Percentiles rank a stretch among this genome's conserved stretches.
These are phyloP conservation scores for Neonectria sp. DNA, from an alignment of 2,329 filamentous ascomycete genomes.

Conservation along the genomic window DNA sequence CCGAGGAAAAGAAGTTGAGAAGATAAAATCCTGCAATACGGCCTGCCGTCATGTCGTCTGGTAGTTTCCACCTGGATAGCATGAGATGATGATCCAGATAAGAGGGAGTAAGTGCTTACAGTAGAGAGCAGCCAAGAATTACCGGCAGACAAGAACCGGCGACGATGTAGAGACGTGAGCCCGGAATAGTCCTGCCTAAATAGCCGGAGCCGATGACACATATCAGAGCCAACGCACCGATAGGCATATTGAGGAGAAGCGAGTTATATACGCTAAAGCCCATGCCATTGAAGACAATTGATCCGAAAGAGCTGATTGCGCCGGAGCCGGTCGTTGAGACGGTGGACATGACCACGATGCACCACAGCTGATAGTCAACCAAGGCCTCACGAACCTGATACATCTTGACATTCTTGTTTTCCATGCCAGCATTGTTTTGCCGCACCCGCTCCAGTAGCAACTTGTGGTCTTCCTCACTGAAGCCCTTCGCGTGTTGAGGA, in stretches of 20 bases:
- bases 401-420: conserved; percentile 63
- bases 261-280: conserved; percentile 52
- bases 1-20: conserved; percentile 50
- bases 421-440: conserved; percentile 61
- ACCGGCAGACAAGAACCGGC: conserved; percentile 45
- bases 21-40: conserved; percentile 50
- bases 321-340: conserved; percentile 50
- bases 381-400: conserved; percentile 64
- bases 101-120: conserved; percentile 37
- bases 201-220: conserved; percentile 51
- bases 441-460: conserved; percentile 75
- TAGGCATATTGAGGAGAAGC: conserved; percentile 53
- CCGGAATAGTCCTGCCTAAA: conserved; percentile 41
- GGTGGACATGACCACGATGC: conserved; percentile 48
- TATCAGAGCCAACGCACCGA: conserved; percentile 49
- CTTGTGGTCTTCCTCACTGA: conserved; percentile 42
- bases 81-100: background rate
- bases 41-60: conserved; percentile 35
- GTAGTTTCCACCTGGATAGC: conserved; percentile 42
- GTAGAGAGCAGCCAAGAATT: conserved; percentile 47
- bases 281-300: conserved; percentile 54
- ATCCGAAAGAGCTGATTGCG: conserved; percentile 49
- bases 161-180: conserved; percentile 48
- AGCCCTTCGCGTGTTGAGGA: conserved; percentile 53
- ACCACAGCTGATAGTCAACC: conserved; percentile 65